Base-by-base conservation (phyloP, 495 filamentous ascomycete species). In the Copromyces sp. region DNA sequence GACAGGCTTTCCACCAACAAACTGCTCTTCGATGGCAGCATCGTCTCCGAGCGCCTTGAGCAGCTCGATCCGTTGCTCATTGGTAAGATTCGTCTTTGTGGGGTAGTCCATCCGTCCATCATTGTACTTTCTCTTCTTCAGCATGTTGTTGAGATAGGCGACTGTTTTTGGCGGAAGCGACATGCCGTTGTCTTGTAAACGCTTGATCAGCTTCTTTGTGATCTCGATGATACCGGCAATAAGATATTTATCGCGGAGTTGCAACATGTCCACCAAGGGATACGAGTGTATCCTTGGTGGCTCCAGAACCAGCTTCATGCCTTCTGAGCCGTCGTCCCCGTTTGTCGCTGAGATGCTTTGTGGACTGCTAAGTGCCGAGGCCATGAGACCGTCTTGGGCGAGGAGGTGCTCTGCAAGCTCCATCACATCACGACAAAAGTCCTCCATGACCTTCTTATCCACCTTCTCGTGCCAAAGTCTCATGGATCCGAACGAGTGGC, bases 391-490 rank as follows among this genome's bases (percentile, higher is more conserved):
- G 82, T 94, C 94, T 74, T 96, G 89, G 70, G 91, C 89, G 76
- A 98, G 92, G 4, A 97, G 84, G 29, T 87, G 86, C 77, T 97
- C 92, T 3, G 94, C 94, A 76, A 97, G 92, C 74, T 98, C 92
- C 85, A 98, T 98, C 38, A 91, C 90, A 76, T 98, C 93, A 74
- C 95, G 89, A 77, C 93, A 95, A 75, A 98, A 98, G 69, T 98
- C 92, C 77, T 91, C 88, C 92, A 99, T 92, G 35, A 86, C 83
- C 17, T 85, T 81, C 80, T 92, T 93, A 38, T 94, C 90, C 72
- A 86, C 81, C 11, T 88, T 86, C 32, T 87, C 81, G 69, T 90
- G 89, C 95, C 95, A 99, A 4, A 79, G 80, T 75, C 97, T 93
- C 29, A 93, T 95, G 77, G 89, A 89, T 68, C 87, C 83, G 78